These are phyloP conservation scores for Pseudonectria buxi DNA, from an alignment of 2,329 filamentous ascomycete genomes.

Conservation along the genomic window DNA sequence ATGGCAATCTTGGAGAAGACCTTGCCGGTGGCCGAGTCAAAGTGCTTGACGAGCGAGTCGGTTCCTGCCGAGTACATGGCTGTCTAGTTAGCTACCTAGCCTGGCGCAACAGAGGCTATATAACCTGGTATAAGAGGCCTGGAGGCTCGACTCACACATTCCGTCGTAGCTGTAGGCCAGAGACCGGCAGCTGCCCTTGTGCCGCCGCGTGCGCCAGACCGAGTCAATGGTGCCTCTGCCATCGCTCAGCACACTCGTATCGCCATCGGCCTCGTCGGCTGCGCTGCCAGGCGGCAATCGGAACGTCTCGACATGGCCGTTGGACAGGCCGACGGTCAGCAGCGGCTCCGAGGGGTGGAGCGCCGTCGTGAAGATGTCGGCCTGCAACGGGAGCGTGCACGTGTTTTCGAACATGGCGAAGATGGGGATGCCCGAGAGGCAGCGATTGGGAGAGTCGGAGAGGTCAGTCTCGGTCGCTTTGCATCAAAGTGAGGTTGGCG, in stretches of 20 bases:
- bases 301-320: slow-evolving; percentile 80
- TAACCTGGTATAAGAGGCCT: not conserved
- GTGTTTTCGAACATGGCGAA: slow-evolving; percentile 77
- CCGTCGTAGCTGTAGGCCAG: slow-evolving; percentile 77
- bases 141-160: slow-evolving; percentile 45
- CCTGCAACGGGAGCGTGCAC: slow-evolving; percentile 77
- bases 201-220: slow-evolving; percentile 77
- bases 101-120: too few species aligned
- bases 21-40: slow-evolving; percentile 51
- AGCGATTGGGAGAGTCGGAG: too few species aligned
- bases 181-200: slow-evolving; percentile 88
- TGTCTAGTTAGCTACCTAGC: slow-evolving; percentile 22
- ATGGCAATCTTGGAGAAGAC: slow-evolving; percentile 80
- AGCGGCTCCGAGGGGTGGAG: slow-evolving; percentile 80
- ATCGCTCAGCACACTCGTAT: slow-evolving; percentile 44
- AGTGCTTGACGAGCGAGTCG: slow-evolving; percentile 51
- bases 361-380: slow-evolving; percentile 83
- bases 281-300: slow-evolving; percentile 54
- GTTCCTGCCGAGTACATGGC: slow-evolving; percentile 59
- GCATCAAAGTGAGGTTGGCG: too few species aligned
- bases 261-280: slow-evolving; percentile 42
- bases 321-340: slow-evolving; percentile 76
- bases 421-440: too few species aligned
- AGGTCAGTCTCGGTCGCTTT: too few species aligned
- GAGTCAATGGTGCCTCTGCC: slow-evolving; percentile 75